phyloP scores from a whole-genome alignment of 164 flowering plant genomes.

The Berberis vulgaris region DNA sequence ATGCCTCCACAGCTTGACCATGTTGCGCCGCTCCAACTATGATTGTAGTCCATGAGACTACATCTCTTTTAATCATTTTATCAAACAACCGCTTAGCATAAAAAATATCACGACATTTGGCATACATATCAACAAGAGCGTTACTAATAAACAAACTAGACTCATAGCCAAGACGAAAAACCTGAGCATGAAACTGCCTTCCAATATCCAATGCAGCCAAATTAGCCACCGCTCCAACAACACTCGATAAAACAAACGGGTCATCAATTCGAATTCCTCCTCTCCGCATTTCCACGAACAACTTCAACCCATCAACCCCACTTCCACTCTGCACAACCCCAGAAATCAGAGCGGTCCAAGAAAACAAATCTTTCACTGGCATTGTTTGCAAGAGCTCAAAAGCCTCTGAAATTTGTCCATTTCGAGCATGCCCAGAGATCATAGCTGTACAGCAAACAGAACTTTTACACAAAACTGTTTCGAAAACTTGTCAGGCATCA shows the following conservation, averaged over 20 bases:
- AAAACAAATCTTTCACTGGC: slow-evolving; percentile 35
- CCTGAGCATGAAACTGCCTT: slow-evolving; percentile 58
- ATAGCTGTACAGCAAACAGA: slow-evolving; percentile 63
- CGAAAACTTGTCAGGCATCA: slow-evolving; percentile 44
- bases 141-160: slow-evolving; percentile 51
- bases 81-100: slow-evolving; percentile 46
- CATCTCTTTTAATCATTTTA: slow-evolving; percentile 37
- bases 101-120: slow-evolving; percentile 68
- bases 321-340: slow-evolving; percentile 70
- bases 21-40: slow-evolving; percentile 84
- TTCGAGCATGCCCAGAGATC: slow-evolving; percentile 61
- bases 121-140: slow-evolving; percentile 77
- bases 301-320: slow-evolving; percentile 28
- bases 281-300: slow-evolving; percentile 50
- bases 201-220: slow-evolving; percentile 58
- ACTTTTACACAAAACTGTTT: slow-evolving; percentile 36
- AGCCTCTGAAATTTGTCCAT: slow-evolving; percentile 49
- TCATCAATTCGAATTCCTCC: slow-evolving; percentile 41
- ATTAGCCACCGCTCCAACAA: slow-evolving; percentile 60
- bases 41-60: slow-evolving; percentile 87
- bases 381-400: slow-evolving; percentile 35
- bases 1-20: slow-evolving; percentile 65
- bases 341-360: slow-evolving; percentile 81
- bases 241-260: slow-evolving; percentile 62
- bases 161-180: slow-evolving; percentile 55